A percentile compares a stretch with the other conserved stretches of the same genome.
Conservation (phyloP, 495 filamentous ascomycete species). For the Neurospora sp. region DNA sequence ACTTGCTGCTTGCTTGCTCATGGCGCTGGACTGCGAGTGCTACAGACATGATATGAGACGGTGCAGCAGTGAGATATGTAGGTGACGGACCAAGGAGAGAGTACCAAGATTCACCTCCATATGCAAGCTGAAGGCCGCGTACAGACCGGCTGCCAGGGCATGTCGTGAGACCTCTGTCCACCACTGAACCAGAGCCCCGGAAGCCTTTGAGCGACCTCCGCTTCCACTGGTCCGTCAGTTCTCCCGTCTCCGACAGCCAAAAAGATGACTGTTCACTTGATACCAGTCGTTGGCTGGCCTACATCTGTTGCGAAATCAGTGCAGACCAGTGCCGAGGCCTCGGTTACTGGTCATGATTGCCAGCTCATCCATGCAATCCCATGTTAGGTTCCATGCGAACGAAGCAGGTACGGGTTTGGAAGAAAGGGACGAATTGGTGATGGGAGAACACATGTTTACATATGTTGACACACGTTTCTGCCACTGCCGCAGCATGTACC, state of each 20-base stretch:
- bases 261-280: neutral
- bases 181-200: neutral
- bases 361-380: neutral
- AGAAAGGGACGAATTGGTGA: neutral
- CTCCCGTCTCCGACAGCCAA: neutral
- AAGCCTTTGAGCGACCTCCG: neutral
- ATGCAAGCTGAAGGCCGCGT: neutral
- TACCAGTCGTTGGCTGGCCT: neutral
- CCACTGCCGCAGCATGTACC: neutral
- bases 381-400: neutral
- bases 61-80: neutral
- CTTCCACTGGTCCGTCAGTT: neutral
- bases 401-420: neutral
- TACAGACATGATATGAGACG: neutral
- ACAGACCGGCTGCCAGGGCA: neutral
- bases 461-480: neutral
- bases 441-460: neutral
- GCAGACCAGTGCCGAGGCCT: neutral
- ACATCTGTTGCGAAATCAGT: neutral
- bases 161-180: neutral
- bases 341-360: neutral
- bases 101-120: neutral
- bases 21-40: neutral
- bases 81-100: neutral
- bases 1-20: neutral